Conservation (phyloP, 768 basidiomycete genomes). For the Phaffia tasmanica region DNA sequence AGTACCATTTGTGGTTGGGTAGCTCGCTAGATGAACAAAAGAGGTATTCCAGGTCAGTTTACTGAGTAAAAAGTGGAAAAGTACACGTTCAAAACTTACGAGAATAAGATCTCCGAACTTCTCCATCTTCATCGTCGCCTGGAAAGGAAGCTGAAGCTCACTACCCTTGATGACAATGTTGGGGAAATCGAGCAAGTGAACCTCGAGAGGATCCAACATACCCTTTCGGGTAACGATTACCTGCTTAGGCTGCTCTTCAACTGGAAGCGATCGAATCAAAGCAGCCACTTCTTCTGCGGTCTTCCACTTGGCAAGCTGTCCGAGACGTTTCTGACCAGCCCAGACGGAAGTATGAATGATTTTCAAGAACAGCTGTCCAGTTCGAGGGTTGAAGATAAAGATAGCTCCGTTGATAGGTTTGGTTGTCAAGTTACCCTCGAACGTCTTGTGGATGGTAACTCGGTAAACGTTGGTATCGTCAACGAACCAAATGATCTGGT, state of each 20-base stretch:
- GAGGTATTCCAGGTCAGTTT: slow-evolving; percentile 12
- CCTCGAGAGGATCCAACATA: slow-evolving; percentile 89
- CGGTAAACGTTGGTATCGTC: slow-evolving; percentile 99
- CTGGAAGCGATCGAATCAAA: slow-evolving; percentile 90
- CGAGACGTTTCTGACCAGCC: slow-evolving; percentile 99
- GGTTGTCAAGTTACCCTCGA: slow-evolving; percentile 98
- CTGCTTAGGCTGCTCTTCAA: slow-evolving; percentile 99
- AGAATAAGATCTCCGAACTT: slow-evolving; percentile 97
- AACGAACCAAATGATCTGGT: slow-evolving; percentile 99
- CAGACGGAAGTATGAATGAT: slow-evolving; percentile 99
- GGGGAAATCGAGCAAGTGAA: slow-evolving; percentile 97
- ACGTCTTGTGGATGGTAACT: slow-evolving; percentile 87
- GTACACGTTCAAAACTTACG: slow-evolving; percentile 39
- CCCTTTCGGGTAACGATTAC: slow-evolving; percentile 99
- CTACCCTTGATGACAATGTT: slow-evolving; percentile 99
- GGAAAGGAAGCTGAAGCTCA: slow-evolving; percentile 92
- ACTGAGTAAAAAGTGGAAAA: not conserved
- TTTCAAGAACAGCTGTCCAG: slow-evolving; percentile 95
- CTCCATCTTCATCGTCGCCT: slow-evolving; percentile 98
- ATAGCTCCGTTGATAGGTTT: slow-evolving; percentile 68
- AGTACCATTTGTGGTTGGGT: slow-evolving; percentile 99
- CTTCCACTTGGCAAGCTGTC: slow-evolving; percentile 99
- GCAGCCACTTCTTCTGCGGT: slow-evolving; percentile 99
- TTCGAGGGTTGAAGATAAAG: slow-evolving; percentile 98
- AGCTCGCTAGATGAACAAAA: slow-evolving; percentile 51